Conservation (phyloP, 148 eudicot species). For the Chenopodium quinoa region DNA sequence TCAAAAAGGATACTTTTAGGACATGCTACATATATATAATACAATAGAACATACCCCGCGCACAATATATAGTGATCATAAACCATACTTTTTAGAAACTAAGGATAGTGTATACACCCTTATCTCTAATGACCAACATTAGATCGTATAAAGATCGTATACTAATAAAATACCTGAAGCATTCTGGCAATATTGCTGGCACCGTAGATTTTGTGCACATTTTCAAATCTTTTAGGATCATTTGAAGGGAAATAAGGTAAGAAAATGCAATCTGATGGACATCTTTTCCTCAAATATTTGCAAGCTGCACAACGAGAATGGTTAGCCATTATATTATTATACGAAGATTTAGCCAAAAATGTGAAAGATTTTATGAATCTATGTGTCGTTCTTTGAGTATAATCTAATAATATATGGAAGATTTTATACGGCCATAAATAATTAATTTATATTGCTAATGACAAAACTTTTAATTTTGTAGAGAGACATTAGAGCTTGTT, state of each 20-base stretch:
- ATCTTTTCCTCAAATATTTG: conserved; percentile 56
- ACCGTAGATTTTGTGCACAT: conserved; percentile 56
- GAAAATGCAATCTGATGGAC: conserved; percentile 52
- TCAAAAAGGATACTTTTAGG: too few relatives aligned
- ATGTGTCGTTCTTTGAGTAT: neutral
- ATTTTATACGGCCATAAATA: neutral
- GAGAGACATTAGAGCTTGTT: neutral
- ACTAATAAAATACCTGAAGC: conserved; percentile 37
- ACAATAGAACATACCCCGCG: too few relatives aligned
- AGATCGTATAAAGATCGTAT: too few relatives aligned
- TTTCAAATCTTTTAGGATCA: conserved; percentile 39
- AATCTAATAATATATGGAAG: neutral
- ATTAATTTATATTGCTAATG: neutral
- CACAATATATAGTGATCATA: too few relatives aligned
- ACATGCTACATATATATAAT: too few relatives aligned
- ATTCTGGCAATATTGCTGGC: conserved; percentile 53
- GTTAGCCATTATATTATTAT: conserved; percentile 6
- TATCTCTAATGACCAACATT: too few relatives aligned
- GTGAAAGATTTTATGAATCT: neutral
- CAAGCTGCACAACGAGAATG: conserved; percentile 49
- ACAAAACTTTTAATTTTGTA: neutral
- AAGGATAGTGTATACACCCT: too few relatives aligned
- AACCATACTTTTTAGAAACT: too few relatives aligned
- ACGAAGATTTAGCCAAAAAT: neutral
- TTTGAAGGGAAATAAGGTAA: conserved; percentile 52